A percentile compares a stretch with the other conserved stretches of the same genome.
Evolutionary conservation across 2,329 filamentous ascomycete species (phyloP).

Genomic region (Arthrobotrys conoides): DNA sequence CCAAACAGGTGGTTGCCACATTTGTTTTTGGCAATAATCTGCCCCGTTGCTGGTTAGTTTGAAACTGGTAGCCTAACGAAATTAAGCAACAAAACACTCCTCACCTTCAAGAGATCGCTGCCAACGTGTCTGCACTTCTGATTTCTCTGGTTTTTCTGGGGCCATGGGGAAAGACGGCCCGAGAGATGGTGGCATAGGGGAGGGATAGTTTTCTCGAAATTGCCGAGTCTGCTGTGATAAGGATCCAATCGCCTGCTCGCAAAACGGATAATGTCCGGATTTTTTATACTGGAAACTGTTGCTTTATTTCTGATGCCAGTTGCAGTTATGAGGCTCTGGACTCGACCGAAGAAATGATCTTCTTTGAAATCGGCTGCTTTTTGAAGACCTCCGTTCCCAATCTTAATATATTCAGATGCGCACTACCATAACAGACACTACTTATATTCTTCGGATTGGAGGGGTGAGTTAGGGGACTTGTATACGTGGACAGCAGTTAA

Average conservation of each 20-base stretch:
- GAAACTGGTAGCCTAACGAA: background rate
- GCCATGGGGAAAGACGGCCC: constrained; percentile 1
- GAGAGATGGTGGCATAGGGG: constrained; percentile 3
- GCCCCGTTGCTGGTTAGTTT: background rate
- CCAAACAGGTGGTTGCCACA: constrained; percentile 35
- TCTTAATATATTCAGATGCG: constrained; percentile 8
- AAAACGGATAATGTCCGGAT: background rate
- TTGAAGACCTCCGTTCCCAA: constrained; percentile 10
- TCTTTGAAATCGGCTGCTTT: constrained; percentile 7
- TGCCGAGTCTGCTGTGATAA: background rate
- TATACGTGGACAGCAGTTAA: constrained; percentile 59
- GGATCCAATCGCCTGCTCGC: background rate
- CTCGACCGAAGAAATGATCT: background rate
- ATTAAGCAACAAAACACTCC: background rate
- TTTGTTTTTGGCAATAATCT: constrained; percentile 49
- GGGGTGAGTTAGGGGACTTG: constrained; percentile 34
- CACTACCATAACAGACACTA: constrained; percentile 14
- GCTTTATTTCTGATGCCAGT: background rate
- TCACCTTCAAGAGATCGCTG: constrained; percentile 54
- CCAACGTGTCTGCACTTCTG: constrained; percentile 34
- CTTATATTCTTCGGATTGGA: constrained; percentile 22
- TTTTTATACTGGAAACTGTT: constrained; percentile 1
- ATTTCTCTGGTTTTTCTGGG: constrained; percentile 24
- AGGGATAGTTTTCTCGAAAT: background rate
- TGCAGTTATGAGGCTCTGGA: constrained; percentile 7